phyloP scores from a whole-genome alignment of 306 rosid genomes.

The Inga laurina region DNA sequence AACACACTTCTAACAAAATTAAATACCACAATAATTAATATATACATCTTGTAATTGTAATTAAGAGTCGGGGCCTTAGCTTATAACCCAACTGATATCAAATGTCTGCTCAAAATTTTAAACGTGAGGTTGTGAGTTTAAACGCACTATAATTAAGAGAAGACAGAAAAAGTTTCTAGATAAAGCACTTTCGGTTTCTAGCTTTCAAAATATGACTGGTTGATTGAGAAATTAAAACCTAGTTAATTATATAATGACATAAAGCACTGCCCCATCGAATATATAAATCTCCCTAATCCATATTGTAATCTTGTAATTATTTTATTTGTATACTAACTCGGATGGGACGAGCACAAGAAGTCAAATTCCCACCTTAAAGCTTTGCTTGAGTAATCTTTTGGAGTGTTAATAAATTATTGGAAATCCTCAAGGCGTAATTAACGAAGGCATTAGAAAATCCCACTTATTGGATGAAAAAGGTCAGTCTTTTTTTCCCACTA shows the following conservation, averaged over 20 bases:
- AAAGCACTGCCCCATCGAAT: conserved; percentile 30
- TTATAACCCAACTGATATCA: no score
- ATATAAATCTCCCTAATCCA: background rate
- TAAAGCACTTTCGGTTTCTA: background rate
- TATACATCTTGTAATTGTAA: background rate
- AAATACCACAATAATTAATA: background rate
- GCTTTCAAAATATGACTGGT: background rate
- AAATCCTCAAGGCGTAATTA: conserved; percentile 37
- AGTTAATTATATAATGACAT: background rate
- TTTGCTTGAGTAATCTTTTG: conserved; percentile 29
- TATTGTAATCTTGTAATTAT: background rate
- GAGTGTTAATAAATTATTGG: background rate
- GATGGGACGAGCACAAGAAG: conserved; percentile 32
- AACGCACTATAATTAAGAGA: background rate
- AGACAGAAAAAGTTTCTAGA: background rate
- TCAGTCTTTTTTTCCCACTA: conserved; percentile 31
- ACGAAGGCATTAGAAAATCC: conserved; percentile 42
- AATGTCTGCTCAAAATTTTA: no score
- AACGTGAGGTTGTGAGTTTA: no score
- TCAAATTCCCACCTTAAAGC: conserved; percentile 40
- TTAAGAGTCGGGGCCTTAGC: background rate
- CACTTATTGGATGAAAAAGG: conserved; percentile 29
- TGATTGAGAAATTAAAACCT: background rate
- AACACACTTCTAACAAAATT: background rate
- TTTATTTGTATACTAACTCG: background rate